Percentiles rank a stretch among this genome's conserved stretches.
Evolutionary conservation across 306 rosid species (phyloP).

Genomic region (Betula pendula): DNA sequence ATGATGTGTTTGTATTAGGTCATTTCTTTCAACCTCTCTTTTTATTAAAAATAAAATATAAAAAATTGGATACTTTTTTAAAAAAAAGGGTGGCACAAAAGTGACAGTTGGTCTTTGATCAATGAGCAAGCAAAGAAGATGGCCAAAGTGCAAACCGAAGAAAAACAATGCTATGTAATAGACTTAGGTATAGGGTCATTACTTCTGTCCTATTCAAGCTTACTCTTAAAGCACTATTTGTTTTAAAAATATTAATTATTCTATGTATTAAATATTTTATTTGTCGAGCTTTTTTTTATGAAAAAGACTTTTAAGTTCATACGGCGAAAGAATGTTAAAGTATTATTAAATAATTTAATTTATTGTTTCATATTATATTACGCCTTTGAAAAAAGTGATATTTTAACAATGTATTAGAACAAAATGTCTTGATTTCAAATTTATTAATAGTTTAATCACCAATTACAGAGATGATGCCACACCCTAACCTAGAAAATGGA

Average conservation of each 20-base stretch:
- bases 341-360: too few species aligned
- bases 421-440: too few species aligned
- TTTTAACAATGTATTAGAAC: too few species aligned
- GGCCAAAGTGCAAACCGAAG: constrained; percentile 25
- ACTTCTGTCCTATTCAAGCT: constrained; percentile 30
- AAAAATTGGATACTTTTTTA: neutral
- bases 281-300: too few species aligned
- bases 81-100: neutral
- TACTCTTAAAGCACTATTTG: neutral
- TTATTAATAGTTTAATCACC: constrained; percentile 24
- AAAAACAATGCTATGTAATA: constrained; percentile 13
- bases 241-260: too few species aligned
- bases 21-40: neutral
- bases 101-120: constrained; percentile 23
- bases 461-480: constrained; percentile 33
- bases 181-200: neutral
- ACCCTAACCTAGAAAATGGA: constrained; percentile 25
- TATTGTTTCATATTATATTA: too few species aligned
- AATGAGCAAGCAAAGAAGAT: constrained; percentile 17
- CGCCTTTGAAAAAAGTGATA: too few species aligned
- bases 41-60: neutral
- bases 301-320: too few species aligned
- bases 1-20: neutral
- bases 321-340: too few species aligned
- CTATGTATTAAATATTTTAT: too few species aligned